Conservation (phyloP, 2,329 filamentous ascomycete species). For the Fusarium irregulare region DNA sequence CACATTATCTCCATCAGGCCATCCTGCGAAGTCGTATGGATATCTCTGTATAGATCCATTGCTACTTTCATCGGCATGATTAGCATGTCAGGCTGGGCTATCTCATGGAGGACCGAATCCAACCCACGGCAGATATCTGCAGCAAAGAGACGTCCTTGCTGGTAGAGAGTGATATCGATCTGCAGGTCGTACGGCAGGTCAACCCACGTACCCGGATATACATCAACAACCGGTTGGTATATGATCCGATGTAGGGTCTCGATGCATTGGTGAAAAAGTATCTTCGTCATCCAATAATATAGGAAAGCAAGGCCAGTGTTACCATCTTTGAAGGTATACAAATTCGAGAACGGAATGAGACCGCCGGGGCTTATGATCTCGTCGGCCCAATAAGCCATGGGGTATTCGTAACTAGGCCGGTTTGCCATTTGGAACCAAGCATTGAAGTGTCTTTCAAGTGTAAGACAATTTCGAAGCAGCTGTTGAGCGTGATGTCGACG, state of each 20-base stretch:
- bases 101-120: conserved; percentile 58
- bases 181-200: conserved; percentile 53
- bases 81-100: conserved; percentile 60
- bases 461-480: conserved; percentile 60
- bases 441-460: conserved; percentile 60
- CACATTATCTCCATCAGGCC: conserved; percentile 60
- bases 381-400: conserved; percentile 56
- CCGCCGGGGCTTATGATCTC: conserved; percentile 46
- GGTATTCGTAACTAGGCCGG: conserved; percentile 44
- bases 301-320: conserved; percentile 60
- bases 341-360: conserved; percentile 58
- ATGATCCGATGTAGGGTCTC: conserved; percentile 58
- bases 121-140: conserved; percentile 63
- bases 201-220: conserved; percentile 54
- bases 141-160: conserved; percentile 58
- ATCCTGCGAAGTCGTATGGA: conserved; percentile 54
- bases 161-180: conserved; percentile 58
- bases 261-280: conserved; percentile 62
- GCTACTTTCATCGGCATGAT: conserved; percentile 57
- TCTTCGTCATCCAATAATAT: conserved; percentile 65
- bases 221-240: conserved; percentile 57
- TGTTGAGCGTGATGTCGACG: conserved; percentile 61
- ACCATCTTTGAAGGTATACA: conserved; percentile 59
- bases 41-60: conserved; percentile 56
- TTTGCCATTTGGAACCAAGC: conserved; percentile 58